Conservation (phyloP, 441 rosid genomes). For the Adansonia gregorii region DNA sequence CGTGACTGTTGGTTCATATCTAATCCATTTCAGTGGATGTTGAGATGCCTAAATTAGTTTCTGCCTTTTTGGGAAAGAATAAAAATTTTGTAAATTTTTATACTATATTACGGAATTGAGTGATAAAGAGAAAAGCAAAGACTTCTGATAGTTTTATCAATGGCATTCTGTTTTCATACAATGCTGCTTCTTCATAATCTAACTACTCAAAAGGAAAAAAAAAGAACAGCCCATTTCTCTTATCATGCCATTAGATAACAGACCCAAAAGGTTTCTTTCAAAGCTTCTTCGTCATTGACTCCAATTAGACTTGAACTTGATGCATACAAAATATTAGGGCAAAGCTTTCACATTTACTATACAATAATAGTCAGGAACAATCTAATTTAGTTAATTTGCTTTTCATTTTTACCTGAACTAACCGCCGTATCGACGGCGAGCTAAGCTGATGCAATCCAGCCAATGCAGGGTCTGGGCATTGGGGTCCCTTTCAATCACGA, state of each 20-base stretch:
- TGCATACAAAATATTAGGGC: not conserved
- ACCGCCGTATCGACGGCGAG: conserved; percentile 43
- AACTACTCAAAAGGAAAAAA: not conserved
- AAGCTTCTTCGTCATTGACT: not conserved
- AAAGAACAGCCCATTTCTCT: too few relatives aligned
- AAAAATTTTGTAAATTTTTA: not conserved
- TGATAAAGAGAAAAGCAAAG: not conserved
- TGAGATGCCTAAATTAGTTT: not conserved
- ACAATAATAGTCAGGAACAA: not conserved
- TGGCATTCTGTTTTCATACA: not conserved
- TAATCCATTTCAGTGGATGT: not conserved
- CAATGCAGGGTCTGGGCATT: conserved; percentile 76
- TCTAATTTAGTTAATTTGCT: not conserved
- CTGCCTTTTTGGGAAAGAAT: not conserved
- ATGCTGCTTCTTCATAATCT: not conserved
- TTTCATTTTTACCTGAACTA: not conserved
- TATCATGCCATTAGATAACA: not conserved
- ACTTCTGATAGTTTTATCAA: not conserved
- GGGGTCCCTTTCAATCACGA: conserved; percentile 73
- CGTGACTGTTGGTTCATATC: not conserved
- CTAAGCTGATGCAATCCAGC: conserved; percentile 64
- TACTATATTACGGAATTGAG: not conserved
- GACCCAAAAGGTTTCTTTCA: not conserved
- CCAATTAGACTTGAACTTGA: not conserved
- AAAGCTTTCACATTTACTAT: not conserved